Conservation (phyloP, 345 rosid genomes). For the Rubroshorea leprosula region DNA sequence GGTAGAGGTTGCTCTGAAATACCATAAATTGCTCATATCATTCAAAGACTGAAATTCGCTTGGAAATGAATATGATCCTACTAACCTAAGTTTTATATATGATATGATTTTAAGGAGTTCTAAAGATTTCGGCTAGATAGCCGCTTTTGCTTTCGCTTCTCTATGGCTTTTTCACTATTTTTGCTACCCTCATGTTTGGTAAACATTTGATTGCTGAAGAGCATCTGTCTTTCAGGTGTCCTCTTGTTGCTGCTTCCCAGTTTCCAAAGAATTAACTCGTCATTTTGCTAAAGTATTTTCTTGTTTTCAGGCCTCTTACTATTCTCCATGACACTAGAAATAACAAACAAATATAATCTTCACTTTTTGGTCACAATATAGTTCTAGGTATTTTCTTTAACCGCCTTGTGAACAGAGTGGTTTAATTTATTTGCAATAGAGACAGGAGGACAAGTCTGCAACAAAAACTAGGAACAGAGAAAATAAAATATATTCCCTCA, state of each 20-base stretch:
- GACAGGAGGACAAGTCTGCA: constrained; percentile 23
- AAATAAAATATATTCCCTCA: constrained; percentile 10
- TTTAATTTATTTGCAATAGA: constrained; percentile 4
- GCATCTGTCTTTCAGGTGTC: background rate
- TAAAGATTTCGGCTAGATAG: too few species aligned
- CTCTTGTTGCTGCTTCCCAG: background rate
- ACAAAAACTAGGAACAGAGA: constrained; percentile 10
- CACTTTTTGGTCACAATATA: background rate
- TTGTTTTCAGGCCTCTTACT: background rate
- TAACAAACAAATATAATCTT: background rate
- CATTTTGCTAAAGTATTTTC: background rate
- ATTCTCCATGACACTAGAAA: background rate
- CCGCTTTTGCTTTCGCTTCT: too few species aligned
- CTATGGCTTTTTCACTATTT: too few species aligned
- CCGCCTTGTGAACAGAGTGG: background rate
- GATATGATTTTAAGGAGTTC: too few species aligned
- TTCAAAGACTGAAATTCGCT: background rate
- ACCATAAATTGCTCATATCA: background rate
- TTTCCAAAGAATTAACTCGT: too few species aligned
- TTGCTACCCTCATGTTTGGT: too few species aligned
- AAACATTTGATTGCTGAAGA: too few species aligned
- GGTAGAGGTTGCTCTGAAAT: background rate
- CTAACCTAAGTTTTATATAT: background rate
- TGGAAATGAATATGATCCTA: too few species aligned
- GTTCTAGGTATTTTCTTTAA: background rate